Evolutionary conservation across 2,329 filamentous ascomycete genomes (phyloP), one percentile per base, ranked within the genome.

Genomic region (Leptographium wingfieldii): DNA sequence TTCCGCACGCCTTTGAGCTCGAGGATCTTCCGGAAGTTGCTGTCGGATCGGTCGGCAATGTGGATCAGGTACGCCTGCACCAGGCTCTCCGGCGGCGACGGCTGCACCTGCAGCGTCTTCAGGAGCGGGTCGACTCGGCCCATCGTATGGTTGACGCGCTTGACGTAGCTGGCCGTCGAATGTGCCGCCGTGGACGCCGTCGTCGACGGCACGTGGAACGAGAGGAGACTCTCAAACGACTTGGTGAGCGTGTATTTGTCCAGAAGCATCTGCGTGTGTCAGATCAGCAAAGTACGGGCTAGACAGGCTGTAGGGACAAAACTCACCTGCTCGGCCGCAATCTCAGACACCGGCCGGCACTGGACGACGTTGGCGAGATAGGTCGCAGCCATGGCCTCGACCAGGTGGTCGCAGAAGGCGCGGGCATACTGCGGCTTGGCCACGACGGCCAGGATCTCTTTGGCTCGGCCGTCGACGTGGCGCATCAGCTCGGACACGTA

Each of bases 1-100:
- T 91, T 92, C 63, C 87, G 83, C 62, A 99, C 87, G 55, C 94
- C 94, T 73, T 99, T 99, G 64, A 99, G 80, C 57, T 99, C 94
- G 54, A 99, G 83, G 62, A 99, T 88, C 74, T 96, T 97, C 69
- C 86, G 86, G 81, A 99, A 99, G 74, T 99, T 99, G 68, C 84
- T 82, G 70, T 97, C 94, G 64, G 88, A 95, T 60, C 88, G 86
- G 76, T 99, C 94, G 65, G 84, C 91, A 65, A 99, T 94, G 74
- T 97, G 94, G 72, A 97, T 95, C 40, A 99, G 84, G 71, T 99
- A 99, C 40, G 94, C 94, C 74, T 97, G 92, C 0, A 99, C 92
- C 3, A 99, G 82, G 2, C 90, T 92, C 76, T 99, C 94, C 0
- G 92, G 88, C 0, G 94, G 94, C 5, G 88, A 89, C 2, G 92